A percentile compares a stretch with the other conserved stretches of the same genome.
Evolutionary conservation across 163 green algal species (phyloP).

Genomic region (Chlorella variabilis): DNA sequence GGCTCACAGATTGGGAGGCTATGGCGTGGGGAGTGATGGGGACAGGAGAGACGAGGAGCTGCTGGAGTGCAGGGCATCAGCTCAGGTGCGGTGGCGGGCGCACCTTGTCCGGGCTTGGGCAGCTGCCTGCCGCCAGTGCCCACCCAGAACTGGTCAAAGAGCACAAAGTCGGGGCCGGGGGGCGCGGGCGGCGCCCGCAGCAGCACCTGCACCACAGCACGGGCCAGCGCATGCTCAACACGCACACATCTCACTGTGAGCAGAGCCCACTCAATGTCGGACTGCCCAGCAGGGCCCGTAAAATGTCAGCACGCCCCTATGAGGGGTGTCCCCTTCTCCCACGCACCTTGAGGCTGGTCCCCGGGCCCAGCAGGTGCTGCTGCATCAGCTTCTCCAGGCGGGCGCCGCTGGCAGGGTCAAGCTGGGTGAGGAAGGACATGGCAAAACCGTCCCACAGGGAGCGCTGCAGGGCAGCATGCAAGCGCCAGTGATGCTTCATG

Average conservation of each 20-base stretch:
- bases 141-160: constrained; percentile 97
- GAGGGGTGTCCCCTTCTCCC: too few relatives aligned
- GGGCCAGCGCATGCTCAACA: too few relatives aligned
- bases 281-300: too few relatives aligned
- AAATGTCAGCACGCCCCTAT: too few relatives aligned
- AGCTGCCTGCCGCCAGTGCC: constrained; percentile 67
- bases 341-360: constrained; percentile 55
- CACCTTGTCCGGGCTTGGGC: constrained; percentile 45
- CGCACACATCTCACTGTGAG: too few relatives aligned
- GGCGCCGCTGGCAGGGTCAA: constrained; percentile 65
- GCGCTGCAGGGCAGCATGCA: constrained; percentile 39
- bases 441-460: constrained; percentile 91
- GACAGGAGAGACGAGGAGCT: too few relatives aligned
- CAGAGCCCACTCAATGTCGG: too few relatives aligned
- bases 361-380: constrained; percentile 71
- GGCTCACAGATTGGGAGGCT: too few relatives aligned
- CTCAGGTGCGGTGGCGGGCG: too few relatives aligned
- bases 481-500: too few relatives aligned
- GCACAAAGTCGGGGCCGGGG: constrained; percentile 60
- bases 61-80: too few relatives aligned
- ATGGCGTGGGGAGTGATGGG: too few relatives aligned
- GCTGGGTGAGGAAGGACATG: constrained; percentile 96
- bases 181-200: constrained; percentile 60
- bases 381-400: constrained; percentile 80
- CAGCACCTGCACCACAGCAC: constrained; percentile 60